Conservation (phyloP, 1,284 basidiomycete species). For the Boletus sp. region DNA sequence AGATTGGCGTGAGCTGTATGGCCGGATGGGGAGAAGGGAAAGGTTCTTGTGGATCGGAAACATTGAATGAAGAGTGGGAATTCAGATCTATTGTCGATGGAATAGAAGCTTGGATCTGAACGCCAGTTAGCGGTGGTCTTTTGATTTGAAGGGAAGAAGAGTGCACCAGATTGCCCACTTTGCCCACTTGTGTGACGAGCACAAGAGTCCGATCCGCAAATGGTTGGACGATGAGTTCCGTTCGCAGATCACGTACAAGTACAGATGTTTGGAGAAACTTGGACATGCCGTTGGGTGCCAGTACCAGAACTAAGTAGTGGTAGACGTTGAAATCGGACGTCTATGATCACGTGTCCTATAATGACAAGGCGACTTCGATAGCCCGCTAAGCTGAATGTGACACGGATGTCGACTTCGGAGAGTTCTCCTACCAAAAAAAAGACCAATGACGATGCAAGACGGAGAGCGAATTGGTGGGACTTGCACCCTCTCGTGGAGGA, state of each 20-base stretch:
- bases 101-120: constrained; percentile 74
- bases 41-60: constrained; percentile 28
- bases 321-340: too few species aligned
- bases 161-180: constrained; percentile 79
- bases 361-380: too few species aligned
- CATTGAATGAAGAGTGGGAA: constrained; percentile 25
- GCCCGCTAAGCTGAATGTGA: neutral
- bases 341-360: too few species aligned
- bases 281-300: too few species aligned
- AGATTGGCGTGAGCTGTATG: constrained; percentile 69
- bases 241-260: constrained; percentile 53
- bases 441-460: constrained; percentile 46
- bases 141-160: constrained; percentile 2
- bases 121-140: constrained; percentile 1
- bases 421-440: constrained; percentile 54
- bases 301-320: too few species aligned
- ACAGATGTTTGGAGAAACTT: constrained; percentile 38
- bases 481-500: constrained; percentile 57
- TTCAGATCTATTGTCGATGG: constrained; percentile 60
- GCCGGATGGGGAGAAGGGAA: constrained; percentile 71
- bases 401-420: constrained; percentile 24
- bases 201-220: constrained; percentile 80
- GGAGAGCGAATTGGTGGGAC: constrained; percentile 72
- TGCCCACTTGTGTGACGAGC: constrained; percentile 81
- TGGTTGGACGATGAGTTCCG: constrained; percentile 73